Evolutionary conservation across 495 filamentous ascomycete species (phyloP), one percentile per base, ranked within the genome.

Genomic region (Neurospora tetrasperma): DNA sequence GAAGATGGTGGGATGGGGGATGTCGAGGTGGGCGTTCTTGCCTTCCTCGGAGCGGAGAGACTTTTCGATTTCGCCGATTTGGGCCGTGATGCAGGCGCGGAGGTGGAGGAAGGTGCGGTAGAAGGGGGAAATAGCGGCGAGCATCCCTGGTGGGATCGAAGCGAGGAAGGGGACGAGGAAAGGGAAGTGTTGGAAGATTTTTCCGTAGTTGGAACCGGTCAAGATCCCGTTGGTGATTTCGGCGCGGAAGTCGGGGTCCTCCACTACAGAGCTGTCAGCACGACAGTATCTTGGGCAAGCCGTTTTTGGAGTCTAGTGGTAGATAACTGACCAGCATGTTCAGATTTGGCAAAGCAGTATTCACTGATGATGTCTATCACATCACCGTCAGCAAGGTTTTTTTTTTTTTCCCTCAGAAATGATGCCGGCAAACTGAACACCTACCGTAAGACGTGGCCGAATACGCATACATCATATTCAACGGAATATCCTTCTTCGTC

Each of bases 1-100:
- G 69, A 80, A 79, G 48, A 82, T 82, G 40, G 81, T 78, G 3
- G 72, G 75, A 42, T 78, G 75, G 2, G 66, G 42, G 41, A 70
- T 68, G 38, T 46, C 72, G 11, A 70, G 68, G 3, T 71, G 42
- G 9, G 42, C 35, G 0, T 48, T 38, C 10, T 66, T 35, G 5
- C 48, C 27, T 66, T 66, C 3, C 2, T 62, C 35, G 18, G 72
- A 72, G 42, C 41, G 48, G 16, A 41, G 48, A 2, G 66, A 72
- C 46, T 42, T 27, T 2, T 43, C 39, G 54, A 76, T 74, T 10
- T 54, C 73, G n/a, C 42, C 66, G 70, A 76, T 73, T 10, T 72
- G 70, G 7, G 5, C 10, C 20, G 70, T 31, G 18, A 77, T 73
- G 41, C 68, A 42, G 20, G 48, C 75, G 68, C 44, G 73, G 18